phyloP scores from a whole-genome alignment of 352 stramenopile species.

The Phytophthora sojae region DNA sequence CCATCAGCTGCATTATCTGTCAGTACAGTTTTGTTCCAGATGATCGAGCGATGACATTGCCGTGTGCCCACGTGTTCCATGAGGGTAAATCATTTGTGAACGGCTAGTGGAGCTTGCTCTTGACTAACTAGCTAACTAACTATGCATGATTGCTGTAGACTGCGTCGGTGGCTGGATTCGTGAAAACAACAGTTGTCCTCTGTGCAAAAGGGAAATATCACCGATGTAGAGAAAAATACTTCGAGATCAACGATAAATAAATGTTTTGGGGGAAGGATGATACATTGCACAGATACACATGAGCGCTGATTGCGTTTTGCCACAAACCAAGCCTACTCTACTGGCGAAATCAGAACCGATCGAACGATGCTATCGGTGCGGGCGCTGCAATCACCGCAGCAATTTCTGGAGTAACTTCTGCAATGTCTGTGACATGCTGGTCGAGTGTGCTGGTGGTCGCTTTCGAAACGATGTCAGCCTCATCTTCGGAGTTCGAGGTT shows the following conservation, averaged over 20 bases:
- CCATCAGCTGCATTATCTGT: slow-evolving; percentile 72
- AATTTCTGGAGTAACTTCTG: background rate
- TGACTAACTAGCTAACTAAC: background rate
- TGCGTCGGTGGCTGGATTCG: slow-evolving; percentile 76
- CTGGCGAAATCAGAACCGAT: slow-evolving; percentile 44
- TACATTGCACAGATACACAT: slow-evolving; percentile 24
- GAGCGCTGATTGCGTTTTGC: background rate
- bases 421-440: slow-evolving; percentile 5
- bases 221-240: slow-evolving; percentile 24
- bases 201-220: slow-evolving; percentile 76
- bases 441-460: background rate
- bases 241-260: background rate
- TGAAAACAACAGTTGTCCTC: slow-evolving; percentile 82
- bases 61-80: slow-evolving; percentile 82
- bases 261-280: slow-evolving; percentile 11
- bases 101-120: background rate
- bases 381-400: background rate
- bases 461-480: background rate
- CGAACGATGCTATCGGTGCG: slow-evolving; percentile 32
- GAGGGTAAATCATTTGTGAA: slow-evolving; percentile 45
- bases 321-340: slow-evolving; percentile 6
- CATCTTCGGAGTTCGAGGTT: slow-evolving; percentile 9
- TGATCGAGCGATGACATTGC: slow-evolving; percentile 71
- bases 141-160: slow-evolving; percentile 32
- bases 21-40: slow-evolving; percentile 68